Conservation (phyloP, 2,329 filamentous ascomycete species). For the Xylariaceae sp. region DNA sequence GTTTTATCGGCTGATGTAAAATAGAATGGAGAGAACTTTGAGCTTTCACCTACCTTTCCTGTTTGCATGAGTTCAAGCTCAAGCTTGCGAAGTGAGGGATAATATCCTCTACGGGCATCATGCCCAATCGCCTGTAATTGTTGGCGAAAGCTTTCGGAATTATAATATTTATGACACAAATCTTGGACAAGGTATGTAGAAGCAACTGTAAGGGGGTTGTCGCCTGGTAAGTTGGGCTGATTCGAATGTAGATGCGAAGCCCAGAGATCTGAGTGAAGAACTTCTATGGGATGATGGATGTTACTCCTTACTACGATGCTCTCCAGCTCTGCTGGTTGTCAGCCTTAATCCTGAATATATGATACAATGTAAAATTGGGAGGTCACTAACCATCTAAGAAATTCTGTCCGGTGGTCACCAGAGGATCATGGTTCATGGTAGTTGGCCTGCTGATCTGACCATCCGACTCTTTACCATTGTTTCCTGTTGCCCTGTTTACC, state of each 20-base stretch:
- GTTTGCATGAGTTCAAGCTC: conserved; percentile 50
- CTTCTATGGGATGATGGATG: conserved; percentile 30
- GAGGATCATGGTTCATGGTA: conserved; percentile 33
- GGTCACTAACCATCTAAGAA: conserved; percentile 48
- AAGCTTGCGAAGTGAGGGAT: conserved; percentile 43
- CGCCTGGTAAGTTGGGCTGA: conserved; percentile 25
- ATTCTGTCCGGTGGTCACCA: conserved; percentile 41
- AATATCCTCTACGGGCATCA: conserved; percentile 35
- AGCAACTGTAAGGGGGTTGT: conserved; percentile 36
- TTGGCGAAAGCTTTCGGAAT: conserved; percentile 31
- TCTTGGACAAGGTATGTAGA: conserved; percentile 37
- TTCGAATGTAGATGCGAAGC: conserved; percentile 39
- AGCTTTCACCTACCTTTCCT: conserved; percentile 44
- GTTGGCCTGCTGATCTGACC: conserved; percentile 10
- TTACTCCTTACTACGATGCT: conserved; percentile 38
- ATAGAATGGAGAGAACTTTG: neutral
- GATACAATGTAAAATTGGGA: neutral
- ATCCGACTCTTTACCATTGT: conserved; percentile 43
- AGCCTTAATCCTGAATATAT: conserved; percentile 3
- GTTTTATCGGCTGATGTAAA: neutral
- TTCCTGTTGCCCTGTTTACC: conserved; percentile 26
- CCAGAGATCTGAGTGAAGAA: conserved; percentile 41
- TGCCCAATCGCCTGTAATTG: conserved; percentile 37
- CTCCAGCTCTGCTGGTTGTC: conserved; percentile 43
- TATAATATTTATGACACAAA: conserved; percentile 36